Percentiles rank a stretch among this genome's conserved stretches.
phyloP scores from a whole-genome alignment of 768 basidiomycete genomes.

The Phaeolepiota aurea region DNA sequence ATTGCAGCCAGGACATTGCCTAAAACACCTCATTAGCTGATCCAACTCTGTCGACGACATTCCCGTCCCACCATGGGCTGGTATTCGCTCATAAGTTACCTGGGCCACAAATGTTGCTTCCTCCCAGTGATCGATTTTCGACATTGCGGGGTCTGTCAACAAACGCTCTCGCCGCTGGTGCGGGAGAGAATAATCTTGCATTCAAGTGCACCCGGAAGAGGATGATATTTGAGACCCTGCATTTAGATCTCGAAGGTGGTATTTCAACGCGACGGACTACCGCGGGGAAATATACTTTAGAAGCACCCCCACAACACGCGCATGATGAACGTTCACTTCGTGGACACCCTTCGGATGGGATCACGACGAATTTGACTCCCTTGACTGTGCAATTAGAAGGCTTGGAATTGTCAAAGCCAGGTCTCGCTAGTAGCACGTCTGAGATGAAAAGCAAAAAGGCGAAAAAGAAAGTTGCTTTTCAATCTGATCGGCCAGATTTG shows the following conservation, averaged over 20 bases:
- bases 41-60: slow-evolving; percentile 62
- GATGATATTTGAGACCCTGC: slow-evolving; percentile 85
- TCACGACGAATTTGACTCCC: neutral
- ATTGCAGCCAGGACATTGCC: neutral
- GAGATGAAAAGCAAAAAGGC: slow-evolving; percentile 26
- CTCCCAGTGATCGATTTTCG: slow-evolving; percentile 80
- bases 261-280: slow-evolving; percentile 68
- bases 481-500: slow-evolving; percentile 57
- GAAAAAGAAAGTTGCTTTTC: slow-evolving; percentile 66
- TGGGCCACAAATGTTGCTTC: slow-evolving; percentile 58
- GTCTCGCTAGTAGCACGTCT: neutral
- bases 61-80: slow-evolving; percentile 83
- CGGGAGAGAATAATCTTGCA: slow-evolving; percentile 94
- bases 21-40: neutral
- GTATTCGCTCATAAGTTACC: slow-evolving; percentile 75
- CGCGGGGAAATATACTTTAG: slow-evolving; percentile 20
- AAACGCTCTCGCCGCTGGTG: slow-evolving; percentile 44
- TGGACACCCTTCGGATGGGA: neutral
- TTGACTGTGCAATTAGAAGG: slow-evolving; percentile 1
- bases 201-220: slow-evolving; percentile 89
- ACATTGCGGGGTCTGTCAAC: slow-evolving; percentile 72
- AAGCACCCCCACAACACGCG: slow-evolving; percentile 6
- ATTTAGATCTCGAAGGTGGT: slow-evolving; percentile 83
- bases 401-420: neutral
- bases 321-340: neutral